phyloP scores from a whole-genome alignment of 1,284 basidiomycete genomes.

The Rhizopogon hawkerae region DNA sequence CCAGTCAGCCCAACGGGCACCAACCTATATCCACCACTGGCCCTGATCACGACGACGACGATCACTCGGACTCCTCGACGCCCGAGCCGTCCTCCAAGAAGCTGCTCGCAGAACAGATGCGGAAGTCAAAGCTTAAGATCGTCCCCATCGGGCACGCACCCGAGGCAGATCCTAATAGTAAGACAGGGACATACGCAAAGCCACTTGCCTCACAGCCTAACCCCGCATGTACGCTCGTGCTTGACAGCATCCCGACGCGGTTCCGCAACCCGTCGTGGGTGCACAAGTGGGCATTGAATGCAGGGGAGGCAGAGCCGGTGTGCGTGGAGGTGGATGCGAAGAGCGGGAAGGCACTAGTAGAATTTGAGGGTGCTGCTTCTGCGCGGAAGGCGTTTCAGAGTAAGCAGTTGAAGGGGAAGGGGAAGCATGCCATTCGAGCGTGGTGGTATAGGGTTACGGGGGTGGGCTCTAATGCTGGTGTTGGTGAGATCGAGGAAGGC shows the following conservation, averaged over 20 bases:
- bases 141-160: conserved; percentile 18
- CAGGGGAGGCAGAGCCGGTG: conserved; percentile 30
- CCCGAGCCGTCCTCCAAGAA: background rate
- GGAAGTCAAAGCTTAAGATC: conserved; percentile 9
- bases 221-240: conserved; percentile 45
- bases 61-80: background rate
- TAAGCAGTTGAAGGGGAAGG: conserved; percentile 38
- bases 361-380: conserved; percentile 38
- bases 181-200: conserved; percentile 28
- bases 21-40: background rate
- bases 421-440: conserved; percentile 42
- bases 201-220: conserved; percentile 29
- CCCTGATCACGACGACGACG: background rate
- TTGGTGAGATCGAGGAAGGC: conserved; percentile 28
- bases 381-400: conserved; percentile 46
- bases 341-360: conserved; percentile 43
- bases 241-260: conserved; percentile 50
- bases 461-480: conserved; percentile 29
- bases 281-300: conserved; percentile 37
- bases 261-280: conserved; percentile 37
- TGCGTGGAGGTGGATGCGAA: conserved; percentile 32
- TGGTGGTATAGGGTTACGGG: conserved; percentile 44
- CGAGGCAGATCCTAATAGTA: conserved; percentile 34
- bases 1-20: background rate
- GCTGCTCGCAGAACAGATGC: background rate